Evolutionary conservation across 2,329 filamentous ascomycete species (phyloP), one percentile per base, ranked within the genome.

Genomic region (Fusarium lateritium): DNA sequence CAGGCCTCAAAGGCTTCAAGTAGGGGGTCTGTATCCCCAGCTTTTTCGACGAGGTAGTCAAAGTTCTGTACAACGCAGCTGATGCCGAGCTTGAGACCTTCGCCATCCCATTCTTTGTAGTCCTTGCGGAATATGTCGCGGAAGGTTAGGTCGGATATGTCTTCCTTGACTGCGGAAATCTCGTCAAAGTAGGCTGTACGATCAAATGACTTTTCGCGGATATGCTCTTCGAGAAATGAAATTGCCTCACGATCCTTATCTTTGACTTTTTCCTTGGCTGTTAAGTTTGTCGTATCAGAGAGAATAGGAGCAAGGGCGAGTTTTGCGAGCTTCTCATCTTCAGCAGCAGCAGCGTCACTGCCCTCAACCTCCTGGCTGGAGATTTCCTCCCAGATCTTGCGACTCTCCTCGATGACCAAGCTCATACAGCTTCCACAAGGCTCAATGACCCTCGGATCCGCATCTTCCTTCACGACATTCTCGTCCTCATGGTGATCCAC

Each of bases 401-500:
- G 80, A 65, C 85, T 86, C 71, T 90, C 85, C 33, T 89, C 85
- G 1, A 91, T 83, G 1, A 96, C 83, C 3, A 94, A 81, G 62
- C 90, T 93, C 66, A 87, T 86, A 79, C 93, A 95, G 78, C 92
- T 94, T 6, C 92, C 93, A 58, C 85, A 85, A 55, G 86, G 89
- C 66, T 87, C 83, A 21, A 96, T 84, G 2, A 93, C 79, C 19
- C 91, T 84, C 2, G 89, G 88, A 7, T 84, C 78, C 0, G 81
- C 82, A 13, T 84, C 80, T 3, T 43, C 49, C 0, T 80, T 79
- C 0, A 94, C 81, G 8, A 76, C 80, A 7, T 82, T 77, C 74
- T 96, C 93, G 65, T 96, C 92, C 1, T 87, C 89, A 76, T 96
- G 93, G 79, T 96, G 93, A 78, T 96, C 93, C 55, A 96, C 86